phyloP scores from a whole-genome alignment of 2,329 filamentous ascomycete species.

The Cyphellophora attinorum region DNA sequence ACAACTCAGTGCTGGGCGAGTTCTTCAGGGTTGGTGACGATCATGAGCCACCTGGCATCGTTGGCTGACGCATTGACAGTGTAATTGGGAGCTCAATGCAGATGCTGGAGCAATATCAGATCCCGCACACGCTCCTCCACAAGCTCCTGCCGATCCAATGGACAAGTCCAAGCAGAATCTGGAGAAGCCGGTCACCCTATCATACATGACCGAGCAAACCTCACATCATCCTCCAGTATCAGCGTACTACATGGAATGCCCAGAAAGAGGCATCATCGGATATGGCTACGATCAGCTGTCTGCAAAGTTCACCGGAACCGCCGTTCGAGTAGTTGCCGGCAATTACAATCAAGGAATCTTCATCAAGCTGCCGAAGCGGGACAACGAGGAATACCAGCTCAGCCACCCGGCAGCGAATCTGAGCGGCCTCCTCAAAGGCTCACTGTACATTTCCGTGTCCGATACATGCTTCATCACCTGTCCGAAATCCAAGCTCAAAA shows the following conservation, averaged over 20 bases:
- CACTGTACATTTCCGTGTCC: conserved; percentile 81
- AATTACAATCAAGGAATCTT: conserved; percentile 95
- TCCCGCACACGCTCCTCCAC: conserved; percentile 22
- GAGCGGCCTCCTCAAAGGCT: conserved; percentile 75
- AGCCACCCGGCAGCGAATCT: conserved; percentile 91
- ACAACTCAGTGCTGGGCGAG: conserved; percentile 93
- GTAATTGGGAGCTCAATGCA: conserved; percentile 89
- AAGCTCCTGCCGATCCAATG: conserved; percentile 25
- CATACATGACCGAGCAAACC: conserved; percentile 94
- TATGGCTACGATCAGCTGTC: conserved; percentile 92
- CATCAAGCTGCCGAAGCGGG: conserved; percentile 69
- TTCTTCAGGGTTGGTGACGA: conserved; percentile 71
- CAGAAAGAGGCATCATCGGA: conserved; percentile 78
- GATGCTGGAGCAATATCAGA: conserved; percentile 54
- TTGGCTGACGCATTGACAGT: conserved; percentile 40
- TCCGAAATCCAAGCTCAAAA: conserved; percentile 81
- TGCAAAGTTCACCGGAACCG: conserved; percentile 95
- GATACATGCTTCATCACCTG: conserved; percentile 85
- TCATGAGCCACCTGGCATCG: background rate
- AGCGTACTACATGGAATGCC: conserved; percentile 87
- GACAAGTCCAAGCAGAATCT: conserved; percentile 7
- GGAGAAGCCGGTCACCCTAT: conserved; percentile 59
- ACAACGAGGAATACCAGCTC: conserved; percentile 86
- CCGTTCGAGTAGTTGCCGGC: conserved; percentile 80
- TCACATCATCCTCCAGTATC: conserved; percentile 96